Base-by-base conservation (phyloP, 768 basidiomycete genomes). In the Hydnum rufescens region DNA sequence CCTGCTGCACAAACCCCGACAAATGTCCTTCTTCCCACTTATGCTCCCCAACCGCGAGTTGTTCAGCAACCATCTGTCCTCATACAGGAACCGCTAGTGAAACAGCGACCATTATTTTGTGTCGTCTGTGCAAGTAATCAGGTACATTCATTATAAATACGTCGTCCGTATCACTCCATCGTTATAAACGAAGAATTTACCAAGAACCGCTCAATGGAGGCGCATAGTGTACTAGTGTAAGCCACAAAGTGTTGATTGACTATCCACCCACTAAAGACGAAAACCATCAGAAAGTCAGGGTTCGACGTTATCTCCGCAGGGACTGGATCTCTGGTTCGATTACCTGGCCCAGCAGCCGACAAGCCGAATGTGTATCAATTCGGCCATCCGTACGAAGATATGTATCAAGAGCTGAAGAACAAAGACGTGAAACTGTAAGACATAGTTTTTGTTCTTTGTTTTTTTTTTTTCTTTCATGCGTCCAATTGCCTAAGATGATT, bases 71-170 rank as follows among this genome's bases (percentile, higher is more conserved):
- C 62, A 28, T 43, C 49, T 16, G 29, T 55, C 22, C 19, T 28
- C 49, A 4, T 42, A 39, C 22, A 29, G 8, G 53, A 52, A 19
- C 59, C 42, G 19, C 32, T 39, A 16, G 42, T 78, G 59, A 87
- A 77, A 64, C 67, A 72, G 6, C 71, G 84, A 6, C 88, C 87
- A 2, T 63, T 95, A 44, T 97, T 97, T 68, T 97, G 95, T 62
- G 87, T 99, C 5, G 95, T 97, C 30, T 99, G 95, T 63, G 93
- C 95, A n/a, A 96, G 89, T 62, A 99, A 99, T 62, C 88, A 97
- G 70, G 92, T 85, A 64, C 55, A 76, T 67, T 26, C 36, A 42
- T 53, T 54, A 39, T 57, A 5, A 30, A 39, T 29, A 52, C 31
- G 39, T 5, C 16, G 4, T 50, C 42, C n/a, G 22, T 57, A 18